Conservation (phyloP, 1,139 yeast genomes). For the Candida labiduridarum region DNA sequence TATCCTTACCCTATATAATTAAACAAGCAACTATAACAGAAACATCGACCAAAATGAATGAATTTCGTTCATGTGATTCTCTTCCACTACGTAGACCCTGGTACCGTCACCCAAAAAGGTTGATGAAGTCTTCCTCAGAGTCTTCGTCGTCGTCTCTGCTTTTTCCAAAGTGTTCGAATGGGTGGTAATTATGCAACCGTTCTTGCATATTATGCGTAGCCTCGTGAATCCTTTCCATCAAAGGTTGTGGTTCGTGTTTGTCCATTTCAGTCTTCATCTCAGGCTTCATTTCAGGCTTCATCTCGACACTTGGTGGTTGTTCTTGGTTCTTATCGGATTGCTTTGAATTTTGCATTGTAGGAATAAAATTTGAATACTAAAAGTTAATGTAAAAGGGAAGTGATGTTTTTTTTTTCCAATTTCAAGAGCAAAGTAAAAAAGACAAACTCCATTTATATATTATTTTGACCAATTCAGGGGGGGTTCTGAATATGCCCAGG, state of each 20-base stretch:
- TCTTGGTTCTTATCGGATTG: not conserved
- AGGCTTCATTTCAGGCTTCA: not conserved
- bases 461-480: too few relatives aligned
- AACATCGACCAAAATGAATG: constrained; percentile 15
- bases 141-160: constrained; percentile 5
- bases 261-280: not conserved
- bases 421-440: too few relatives aligned
- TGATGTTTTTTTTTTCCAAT: too few relatives aligned
- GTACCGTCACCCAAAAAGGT: constrained; percentile 16
- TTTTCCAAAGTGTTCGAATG: constrained; percentile 12
- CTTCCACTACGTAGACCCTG: constrained; percentile 1
- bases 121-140: constrained; percentile 15
- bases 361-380: not conserved
- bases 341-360: not conserved
- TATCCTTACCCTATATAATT: not conserved
- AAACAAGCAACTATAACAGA: constrained; percentile 5
- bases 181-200: constrained; percentile 10
- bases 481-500: too few relatives aligned
- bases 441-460: too few relatives aligned
- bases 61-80: not conserved
- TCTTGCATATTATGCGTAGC: constrained; percentile 8
- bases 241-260: not conserved
- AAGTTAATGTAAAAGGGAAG: too few relatives aligned
- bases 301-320: not conserved
- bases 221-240: constrained; percentile 3